Evolutionary conservation across 2,329 filamentous ascomycete species (phyloP).

Genomic region (Arachnomyces sp.): DNA sequence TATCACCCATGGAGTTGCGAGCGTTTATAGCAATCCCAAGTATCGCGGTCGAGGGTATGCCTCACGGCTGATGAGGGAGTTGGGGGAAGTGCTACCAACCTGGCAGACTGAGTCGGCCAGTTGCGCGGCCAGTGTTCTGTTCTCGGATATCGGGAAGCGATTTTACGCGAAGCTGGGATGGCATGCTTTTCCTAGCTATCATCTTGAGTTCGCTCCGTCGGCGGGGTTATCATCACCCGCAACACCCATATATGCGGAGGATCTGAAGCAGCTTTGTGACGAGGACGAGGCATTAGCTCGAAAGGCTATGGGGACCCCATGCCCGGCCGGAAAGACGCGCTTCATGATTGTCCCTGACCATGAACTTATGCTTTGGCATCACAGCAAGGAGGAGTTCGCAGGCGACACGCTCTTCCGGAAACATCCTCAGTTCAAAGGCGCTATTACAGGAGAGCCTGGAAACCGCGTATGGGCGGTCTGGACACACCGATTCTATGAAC

Average conservation of each 20-base stretch:
- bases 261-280: conserved; percentile 6
- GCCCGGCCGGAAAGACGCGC: conserved; percentile 1
- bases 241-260: neutral
- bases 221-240: neutral
- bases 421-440: conserved; percentile 14
- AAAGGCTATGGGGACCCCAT: conserved; percentile 2
- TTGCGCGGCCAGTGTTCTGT: conserved; percentile 16
- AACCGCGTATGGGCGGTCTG: conserved; percentile 17
- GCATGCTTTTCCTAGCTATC: conserved; percentile 13
- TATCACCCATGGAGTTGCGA: conserved; percentile 18
- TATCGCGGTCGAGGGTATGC: conserved; percentile 17
- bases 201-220: conserved; percentile 11
- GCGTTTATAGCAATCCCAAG: conserved; percentile 16
- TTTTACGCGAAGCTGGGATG: conserved; percentile 18
- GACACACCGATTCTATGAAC: conserved; percentile 18
- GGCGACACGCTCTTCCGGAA: conserved; percentile 12
- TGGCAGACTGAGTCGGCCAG: conserved; percentile 10
- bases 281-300: conserved; percentile 6
- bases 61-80: conserved; percentile 15
- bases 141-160: conserved; percentile 17
- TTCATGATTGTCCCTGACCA: conserved; percentile 16
- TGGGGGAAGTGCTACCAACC: conserved; percentile 10
- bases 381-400: conserved; percentile 17
- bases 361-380: conserved; percentile 19
- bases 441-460: conserved; percentile 13